phyloP scores from a whole-genome alignment of 345 rosid species.

The Boechera retrofracta region DNA sequence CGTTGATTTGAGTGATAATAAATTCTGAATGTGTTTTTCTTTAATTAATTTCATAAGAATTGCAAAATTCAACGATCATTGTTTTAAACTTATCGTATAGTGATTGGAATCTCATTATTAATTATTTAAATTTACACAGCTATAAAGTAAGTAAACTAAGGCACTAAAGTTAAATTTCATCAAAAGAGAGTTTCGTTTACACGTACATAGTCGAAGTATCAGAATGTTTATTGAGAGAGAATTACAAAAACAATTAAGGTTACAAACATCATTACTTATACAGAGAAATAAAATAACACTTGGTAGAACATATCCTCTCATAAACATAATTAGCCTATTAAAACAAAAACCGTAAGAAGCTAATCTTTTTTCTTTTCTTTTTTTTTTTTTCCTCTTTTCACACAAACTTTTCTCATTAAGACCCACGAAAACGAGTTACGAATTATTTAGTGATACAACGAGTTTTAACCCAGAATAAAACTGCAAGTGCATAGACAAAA shows the following conservation, averaged over 20 bases:
- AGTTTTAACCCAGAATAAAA: too few relatives aligned
- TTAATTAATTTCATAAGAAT: background rate
- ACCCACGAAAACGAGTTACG: conserved; percentile 23
- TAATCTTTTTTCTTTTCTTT: conserved; percentile 1
- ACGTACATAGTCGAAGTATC: background rate
- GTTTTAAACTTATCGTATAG: background rate
- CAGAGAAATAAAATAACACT: conserved; percentile 12
- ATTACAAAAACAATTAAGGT: conserved; percentile 5
- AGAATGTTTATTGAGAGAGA: background rate
- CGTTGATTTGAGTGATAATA: too few relatives aligned
- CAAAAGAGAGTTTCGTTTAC: background rate
- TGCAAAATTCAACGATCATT: conserved; percentile 6
- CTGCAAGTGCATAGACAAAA: too few relatives aligned
- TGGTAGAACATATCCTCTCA: background rate
- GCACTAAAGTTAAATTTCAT: background rate
- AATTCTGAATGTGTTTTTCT: too few relatives aligned
- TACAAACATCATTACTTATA: conserved; percentile 19
- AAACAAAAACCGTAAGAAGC: conserved; percentile 35
- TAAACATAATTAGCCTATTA: conserved; percentile 35
- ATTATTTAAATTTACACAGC: background rate
- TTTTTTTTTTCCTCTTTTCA: background rate
- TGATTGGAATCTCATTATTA: too few relatives aligned
- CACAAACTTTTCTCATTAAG: conserved; percentile 19
- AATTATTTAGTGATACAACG: background rate
- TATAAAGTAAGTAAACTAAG: background rate